Base-by-base conservation (phyloP, 2,329 filamentous ascomycete species). In the Penicillium sp. region DNA sequence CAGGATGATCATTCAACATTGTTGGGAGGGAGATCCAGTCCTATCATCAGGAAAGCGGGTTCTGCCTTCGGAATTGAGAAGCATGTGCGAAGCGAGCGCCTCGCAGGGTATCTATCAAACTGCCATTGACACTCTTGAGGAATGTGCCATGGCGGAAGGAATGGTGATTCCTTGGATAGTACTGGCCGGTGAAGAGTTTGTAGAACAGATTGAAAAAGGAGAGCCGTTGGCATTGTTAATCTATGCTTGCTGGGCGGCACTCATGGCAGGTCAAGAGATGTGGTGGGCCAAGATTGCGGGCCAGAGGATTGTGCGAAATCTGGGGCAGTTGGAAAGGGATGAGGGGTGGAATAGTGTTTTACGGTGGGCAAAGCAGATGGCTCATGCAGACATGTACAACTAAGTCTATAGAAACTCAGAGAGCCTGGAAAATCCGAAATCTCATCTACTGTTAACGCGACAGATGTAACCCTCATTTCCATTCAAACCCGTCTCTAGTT, bases 221-320 rank as follows among this genome's bases (percentile, higher is more conserved):
- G 47, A 53, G 31, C 46, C 50, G 3, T 21, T 58, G 24, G 48
- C 56, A 6, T 49, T 60, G 31, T 32, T 58, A 40, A 54, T 60
- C 31, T 55, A 49, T 31, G 22, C 50, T n/a, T 56, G 53, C 32
- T 60, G 58, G 58, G 56, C 52, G 5, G 49, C 53, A 10, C 24
- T 58, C n/a, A 47, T 60, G 14, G 43, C 39, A 18, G 22, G 44
- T 4, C 40, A 57, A 22, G 42, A 34, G 16, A 45, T 52, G 31
- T 59, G 54, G 57, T 59, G 57, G 57, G 43, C 57, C 10, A 39
- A 39, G 13, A 39, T 40, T 2, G 34, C 57, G 4, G 57, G 50
- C 5, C 43, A 32, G 22, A 43, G 5, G 14, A 40, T 49, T 10
- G 47, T 49, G 11, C 24, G n/a, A 16, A 16, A 16, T 31, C 22